Conservation (phyloP, 2,329 filamentous ascomycete genomes). For the Ophiognomonia clavigignenti-juglandacearum region DNA sequence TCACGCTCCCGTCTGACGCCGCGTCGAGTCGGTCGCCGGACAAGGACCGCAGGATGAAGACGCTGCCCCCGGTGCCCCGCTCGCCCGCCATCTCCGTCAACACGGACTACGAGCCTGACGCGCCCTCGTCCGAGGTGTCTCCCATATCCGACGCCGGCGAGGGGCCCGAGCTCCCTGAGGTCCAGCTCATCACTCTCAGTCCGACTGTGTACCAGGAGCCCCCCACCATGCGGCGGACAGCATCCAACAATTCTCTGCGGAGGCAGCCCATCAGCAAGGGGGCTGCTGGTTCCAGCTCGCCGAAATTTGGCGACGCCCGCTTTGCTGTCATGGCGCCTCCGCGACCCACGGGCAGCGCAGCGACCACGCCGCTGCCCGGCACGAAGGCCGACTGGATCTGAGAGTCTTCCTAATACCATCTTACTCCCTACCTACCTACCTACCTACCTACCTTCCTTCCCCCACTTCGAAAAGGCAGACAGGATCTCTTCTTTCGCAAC, state of each 20-base stretch:
- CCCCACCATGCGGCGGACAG: constrained; percentile 26
- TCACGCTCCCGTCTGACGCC: no score
- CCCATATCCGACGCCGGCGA: constrained; percentile 20
- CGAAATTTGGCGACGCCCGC: neutral
- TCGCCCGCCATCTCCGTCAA: neutral
- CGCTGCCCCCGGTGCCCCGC: constrained; percentile 33
- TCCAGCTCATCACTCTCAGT: constrained; percentile 33
- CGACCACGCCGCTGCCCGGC: constrained; percentile 2
- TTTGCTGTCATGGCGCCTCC: constrained; percentile 1
- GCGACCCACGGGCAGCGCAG: constrained; percentile 5
- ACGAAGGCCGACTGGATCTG: constrained; percentile 14
- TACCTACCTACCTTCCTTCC: no score
- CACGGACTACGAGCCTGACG: constrained; percentile 16
- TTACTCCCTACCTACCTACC: no score
- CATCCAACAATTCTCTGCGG: constrained; percentile 20
- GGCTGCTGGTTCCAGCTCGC: no score
- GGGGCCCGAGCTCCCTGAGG: constrained; percentile 22
- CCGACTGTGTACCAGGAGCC: constrained; percentile 45
- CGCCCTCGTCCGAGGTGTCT: constrained; percentile 14
- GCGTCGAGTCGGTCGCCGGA: constrained; percentile 22
- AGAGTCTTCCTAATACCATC: constrained; percentile 3
- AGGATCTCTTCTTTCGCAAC: constrained; percentile 1
- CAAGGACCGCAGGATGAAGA: constrained; percentile 31
- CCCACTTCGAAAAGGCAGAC: constrained; percentile 1
- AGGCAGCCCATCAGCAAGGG: constrained; percentile 38